These are phyloP conservation scores for Stachybotrys elegans DNA, from an alignment of 2,329 filamentous ascomycete genomes.

Conservation along the genomic window DNA sequence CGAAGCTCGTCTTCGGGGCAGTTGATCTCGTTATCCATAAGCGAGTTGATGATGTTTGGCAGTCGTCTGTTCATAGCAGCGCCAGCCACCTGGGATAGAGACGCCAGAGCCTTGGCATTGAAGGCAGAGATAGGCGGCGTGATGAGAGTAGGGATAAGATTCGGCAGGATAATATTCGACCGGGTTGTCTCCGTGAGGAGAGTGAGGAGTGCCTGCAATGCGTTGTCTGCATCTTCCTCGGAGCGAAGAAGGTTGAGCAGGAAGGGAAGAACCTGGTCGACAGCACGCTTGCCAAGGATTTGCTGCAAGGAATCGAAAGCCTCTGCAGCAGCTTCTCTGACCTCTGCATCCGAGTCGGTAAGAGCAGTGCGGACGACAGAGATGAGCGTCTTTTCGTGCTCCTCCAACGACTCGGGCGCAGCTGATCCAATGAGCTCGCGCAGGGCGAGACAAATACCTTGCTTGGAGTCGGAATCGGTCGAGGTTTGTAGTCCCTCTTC, in stretches of 20 bases:
- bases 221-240: conserved; percentile 84
- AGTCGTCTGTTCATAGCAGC: conserved; percentile 85
- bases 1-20: conserved; percentile 69
- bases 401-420: conserved; percentile 80
- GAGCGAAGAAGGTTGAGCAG: conserved; percentile 84
- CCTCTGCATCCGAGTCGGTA: conserved; percentile 83
- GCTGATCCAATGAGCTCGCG: conserved; percentile 90
- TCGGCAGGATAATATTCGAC: conserved; percentile 94
- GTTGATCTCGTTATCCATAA: conserved; percentile 87
- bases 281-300: conserved; percentile 86
- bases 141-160: conserved; percentile 89
- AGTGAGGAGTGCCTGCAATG: conserved; percentile 85
- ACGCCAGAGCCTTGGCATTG: conserved; percentile 91
- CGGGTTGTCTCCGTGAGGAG: conserved; percentile 88
- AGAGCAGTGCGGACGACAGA: conserved; percentile 90
- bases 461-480: conserved; percentile 86
- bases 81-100: conserved; percentile 85
- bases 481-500: conserved; percentile 86
- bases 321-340: conserved; percentile 92
- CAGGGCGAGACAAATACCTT: conserved; percentile 95
- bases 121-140: conserved; percentile 87
- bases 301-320: conserved; percentile 95
- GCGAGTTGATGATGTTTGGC: conserved; percentile 83
- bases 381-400: conserved; percentile 92
- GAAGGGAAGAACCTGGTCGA: conserved; percentile 92